Evolutionary conservation across 768 basidiomycete genomes (phyloP).

Genomic region (Suillus occidentalis): DNA sequence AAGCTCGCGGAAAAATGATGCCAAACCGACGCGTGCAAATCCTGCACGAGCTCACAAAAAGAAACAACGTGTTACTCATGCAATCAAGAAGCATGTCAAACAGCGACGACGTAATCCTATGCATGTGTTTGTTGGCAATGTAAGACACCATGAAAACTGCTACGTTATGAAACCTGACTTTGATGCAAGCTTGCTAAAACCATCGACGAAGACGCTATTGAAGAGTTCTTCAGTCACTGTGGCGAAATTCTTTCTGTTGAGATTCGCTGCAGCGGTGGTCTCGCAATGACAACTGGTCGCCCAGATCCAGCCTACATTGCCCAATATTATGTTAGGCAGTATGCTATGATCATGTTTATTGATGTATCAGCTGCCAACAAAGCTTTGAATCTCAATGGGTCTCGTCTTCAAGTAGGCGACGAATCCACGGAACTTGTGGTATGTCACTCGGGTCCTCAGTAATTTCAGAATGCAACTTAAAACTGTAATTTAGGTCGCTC

Average conservation of each 20-base stretch:
- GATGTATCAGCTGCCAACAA: slow-evolving; percentile 34
- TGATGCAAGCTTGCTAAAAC: slow-evolving; percentile 2
- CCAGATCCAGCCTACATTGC: slow-evolving; percentile 28
- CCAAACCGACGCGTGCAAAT: slow-evolving; percentile 4
- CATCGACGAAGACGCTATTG: slow-evolving; percentile 24
- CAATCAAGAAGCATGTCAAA: slow-evolving; percentile 15
- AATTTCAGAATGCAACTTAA: no score
- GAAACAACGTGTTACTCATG: slow-evolving; percentile 3
- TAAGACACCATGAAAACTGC: slow-evolving; percentile 30
- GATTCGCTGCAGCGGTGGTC: slow-evolving; percentile 34
- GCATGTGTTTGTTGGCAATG: slow-evolving; percentile 63
- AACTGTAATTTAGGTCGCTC: no score
- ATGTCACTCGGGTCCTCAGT: no score
- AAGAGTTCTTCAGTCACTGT: slow-evolving; percentile 23
- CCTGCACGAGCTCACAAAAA: not conserved
- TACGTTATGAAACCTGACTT: not conserved
- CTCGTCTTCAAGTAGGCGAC: slow-evolving; percentile 34
- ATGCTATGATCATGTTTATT: slow-evolving; percentile 51
- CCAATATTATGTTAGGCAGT: slow-evolving; percentile 44
- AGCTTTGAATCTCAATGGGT: slow-evolving; percentile 44
- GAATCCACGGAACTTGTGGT: slow-evolving; percentile 40
- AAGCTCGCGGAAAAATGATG: slow-evolving; percentile 1
- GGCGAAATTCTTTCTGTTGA: slow-evolving; percentile 22
- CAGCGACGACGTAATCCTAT: not conserved
- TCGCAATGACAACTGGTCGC: slow-evolving; percentile 27